Conservation (phyloP, 805 yeast species). For the Sugiyamaella mastotermitis region DNA sequence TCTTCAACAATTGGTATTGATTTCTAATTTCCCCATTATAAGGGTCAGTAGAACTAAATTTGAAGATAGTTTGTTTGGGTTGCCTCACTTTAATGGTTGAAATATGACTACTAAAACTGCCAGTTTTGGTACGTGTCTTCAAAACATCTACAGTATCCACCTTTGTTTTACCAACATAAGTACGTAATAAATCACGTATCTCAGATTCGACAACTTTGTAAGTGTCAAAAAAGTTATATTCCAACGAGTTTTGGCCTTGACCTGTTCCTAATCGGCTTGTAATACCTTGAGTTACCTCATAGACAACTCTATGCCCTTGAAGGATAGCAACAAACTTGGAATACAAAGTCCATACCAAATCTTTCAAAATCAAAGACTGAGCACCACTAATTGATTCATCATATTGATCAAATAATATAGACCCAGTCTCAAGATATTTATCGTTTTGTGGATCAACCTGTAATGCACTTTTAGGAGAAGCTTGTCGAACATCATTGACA, state of each 20-base stretch:
- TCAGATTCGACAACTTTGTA: conserved; percentile 43
- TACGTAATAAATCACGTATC: conserved; percentile 33
- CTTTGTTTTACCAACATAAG: conserved; percentile 28
- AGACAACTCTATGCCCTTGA: conserved; percentile 63
- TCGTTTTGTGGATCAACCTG: background rate
- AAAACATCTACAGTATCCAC: background rate
- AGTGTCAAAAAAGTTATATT: conserved; percentile 36
- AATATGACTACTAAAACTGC: background rate
- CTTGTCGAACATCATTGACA: conserved; percentile 57
- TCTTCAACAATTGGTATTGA: conserved; percentile 36
- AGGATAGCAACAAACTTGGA: conserved; percentile 54
- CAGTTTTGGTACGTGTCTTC: background rate
- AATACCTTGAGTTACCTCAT: conserved; percentile 39
- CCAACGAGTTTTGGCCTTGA: conserved; percentile 15
- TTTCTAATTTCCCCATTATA: conserved; percentile 19
- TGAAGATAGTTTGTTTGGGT: conserved; percentile 15
- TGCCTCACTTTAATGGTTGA: background rate
- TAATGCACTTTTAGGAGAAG: conserved; percentile 38
- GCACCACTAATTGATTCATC: conserved; percentile 16
- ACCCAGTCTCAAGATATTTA: background rate
- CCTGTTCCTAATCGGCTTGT: conserved; percentile 12
- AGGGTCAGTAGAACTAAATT: conserved; percentile 29
- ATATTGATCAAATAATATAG: conserved; percentile 19
- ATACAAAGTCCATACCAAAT: conserved; percentile 67
- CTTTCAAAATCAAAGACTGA: conserved; percentile 43